Evolutionary conservation across 495 filamentous ascomycete genomes (phyloP), one percentile per base, ranked within the genome.

Genomic region (Talaromyces borbonicus): DNA sequence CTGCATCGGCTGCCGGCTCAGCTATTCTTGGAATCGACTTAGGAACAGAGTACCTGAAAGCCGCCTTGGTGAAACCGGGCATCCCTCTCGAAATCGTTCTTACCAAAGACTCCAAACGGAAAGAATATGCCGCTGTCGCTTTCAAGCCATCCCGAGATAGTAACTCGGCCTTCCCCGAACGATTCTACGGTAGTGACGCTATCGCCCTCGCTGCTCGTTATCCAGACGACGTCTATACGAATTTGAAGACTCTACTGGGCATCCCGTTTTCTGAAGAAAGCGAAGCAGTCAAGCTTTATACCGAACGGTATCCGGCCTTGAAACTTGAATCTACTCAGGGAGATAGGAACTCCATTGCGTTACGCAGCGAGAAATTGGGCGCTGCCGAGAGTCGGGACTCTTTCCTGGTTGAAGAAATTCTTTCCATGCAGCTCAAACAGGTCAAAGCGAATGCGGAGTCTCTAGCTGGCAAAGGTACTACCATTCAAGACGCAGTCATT

Each of bases 51-150:
- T 96, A 95, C 66, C 82, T 99, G 60, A 99, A 97, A 74, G 90
- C 90, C 12, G 80, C 87, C 2, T 78, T 97, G 23, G 90, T 99
- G 49, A 99, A 99, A 63, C 93, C 93, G 2, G 92, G 92, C 49
- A 94, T 96, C 47, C 93, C 93, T 8, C 87, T 97, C 62, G 93
- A 97, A 57, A 97, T 99, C 52, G 89, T 99, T 59, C 76, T 95
- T 45, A 95, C 87, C n/a, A 97, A 96, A 62, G 92, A 99, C 64
- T 96, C 92, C 27, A 85, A 93, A 62, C 83, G 92, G 54, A 99
- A 99, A 70, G 93, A 99, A 60, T 74, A 72, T 16, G 85, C 90
- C 3, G 90, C 89, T 35, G 80, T 97, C 54, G 85, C 87, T 25
- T 97, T 99, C 74, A 99, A 97, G 62, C 87, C 89, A 32, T 68